A percentile compares a stretch with the other conserved stretches of the same genome.
These are phyloP conservation scores for Fonsecaea multimorphosa DNA, from an alignment of 2,329 filamentous ascomycete genomes.

Conservation along the genomic window DNA sequence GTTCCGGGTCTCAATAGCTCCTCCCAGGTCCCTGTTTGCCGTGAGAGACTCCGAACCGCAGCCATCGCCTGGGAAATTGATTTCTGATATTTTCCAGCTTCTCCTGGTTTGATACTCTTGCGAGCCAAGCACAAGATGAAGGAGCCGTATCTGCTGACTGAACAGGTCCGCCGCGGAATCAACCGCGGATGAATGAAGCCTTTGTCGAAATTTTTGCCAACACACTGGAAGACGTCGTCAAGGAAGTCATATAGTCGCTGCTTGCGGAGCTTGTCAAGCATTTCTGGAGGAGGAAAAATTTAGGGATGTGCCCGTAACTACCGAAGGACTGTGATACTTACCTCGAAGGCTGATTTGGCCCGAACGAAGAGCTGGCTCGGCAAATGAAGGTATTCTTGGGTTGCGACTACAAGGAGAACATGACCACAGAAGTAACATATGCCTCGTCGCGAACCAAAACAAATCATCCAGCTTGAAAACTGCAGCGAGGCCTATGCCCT, in stretches of 20 bases:
- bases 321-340: neutral
- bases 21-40: neutral
- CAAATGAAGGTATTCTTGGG: neutral
- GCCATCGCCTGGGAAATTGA: neutral
- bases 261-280: neutral
- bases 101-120: neutral
- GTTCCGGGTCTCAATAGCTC: neutral
- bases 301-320: too few relatives aligned
- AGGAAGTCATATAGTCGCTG: neutral
- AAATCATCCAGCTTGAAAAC: neutral
- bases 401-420: neutral
- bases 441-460: neutral
- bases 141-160: neutral
- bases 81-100: neutral
- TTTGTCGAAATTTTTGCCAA: neutral
- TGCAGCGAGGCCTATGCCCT: neutral
- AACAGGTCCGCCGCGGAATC: neutral
- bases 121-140: neutral
- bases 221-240: neutral
- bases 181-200: neutral
- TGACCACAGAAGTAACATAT: neutral
- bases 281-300: neutral
- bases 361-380: neutral
- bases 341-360: neutral
- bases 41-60: neutral